A percentile compares a stretch with the other conserved stretches of the same genome.
Evolutionary conservation across 345 rosid species (phyloP).

Genomic region (Boechera retrofracta): DNA sequence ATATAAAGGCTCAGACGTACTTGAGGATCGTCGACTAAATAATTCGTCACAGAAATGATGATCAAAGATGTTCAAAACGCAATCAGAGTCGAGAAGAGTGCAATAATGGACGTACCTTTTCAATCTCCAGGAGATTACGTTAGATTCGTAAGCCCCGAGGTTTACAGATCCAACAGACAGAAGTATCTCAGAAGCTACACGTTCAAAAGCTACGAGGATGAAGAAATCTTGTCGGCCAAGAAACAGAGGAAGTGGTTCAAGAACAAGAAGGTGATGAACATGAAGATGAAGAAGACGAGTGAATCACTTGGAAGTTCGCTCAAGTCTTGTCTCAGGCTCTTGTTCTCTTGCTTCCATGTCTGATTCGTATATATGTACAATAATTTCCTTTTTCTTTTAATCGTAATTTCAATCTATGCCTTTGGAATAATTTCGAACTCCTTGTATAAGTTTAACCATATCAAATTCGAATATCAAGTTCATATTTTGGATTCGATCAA

Average conservation of each 20-base stretch:
- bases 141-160: constrained; percentile 41
- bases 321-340: constrained; percentile 38
- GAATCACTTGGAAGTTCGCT: constrained; percentile 39
- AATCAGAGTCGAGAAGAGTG: constrained; percentile 2
- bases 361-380: not conserved
- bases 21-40: not conserved
- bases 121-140: constrained; percentile 42
- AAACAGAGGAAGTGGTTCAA: constrained; percentile 39
- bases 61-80: constrained; percentile 33
- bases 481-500: not conserved
- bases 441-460: constrained; percentile 2
- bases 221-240: constrained; percentile 20
- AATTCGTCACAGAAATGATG: constrained; percentile 24
- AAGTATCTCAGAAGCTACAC: constrained; percentile 48
- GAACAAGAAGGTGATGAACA: constrained; percentile 36
- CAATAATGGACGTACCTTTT: not conserved
- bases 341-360: constrained; percentile 45
- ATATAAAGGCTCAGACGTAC: constrained; percentile 1
- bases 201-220: constrained; percentile 29
- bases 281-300: constrained; percentile 33
- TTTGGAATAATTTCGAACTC: constrained; percentile 30
- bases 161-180: constrained; percentile 44
- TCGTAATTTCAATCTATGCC: not conserved
- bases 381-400: not conserved
- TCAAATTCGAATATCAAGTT: constrained; percentile 6